Evolutionary conservation across 805 yeast genomes (phyloP).

Genomic region (Lachancea nothofagi): DNA sequence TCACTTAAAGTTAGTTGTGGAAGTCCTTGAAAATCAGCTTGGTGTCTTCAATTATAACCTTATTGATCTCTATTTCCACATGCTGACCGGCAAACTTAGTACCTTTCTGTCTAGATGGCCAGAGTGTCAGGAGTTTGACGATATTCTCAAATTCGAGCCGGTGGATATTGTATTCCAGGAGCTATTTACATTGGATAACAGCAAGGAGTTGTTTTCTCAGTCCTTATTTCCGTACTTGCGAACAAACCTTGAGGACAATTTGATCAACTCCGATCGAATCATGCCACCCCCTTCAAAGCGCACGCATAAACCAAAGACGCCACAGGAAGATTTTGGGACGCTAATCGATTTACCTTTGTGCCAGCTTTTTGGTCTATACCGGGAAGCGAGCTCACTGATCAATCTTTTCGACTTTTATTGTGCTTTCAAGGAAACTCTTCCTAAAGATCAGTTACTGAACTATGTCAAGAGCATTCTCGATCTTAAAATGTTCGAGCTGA

Average conservation of each 20-base stretch:
- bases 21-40: conserved; percentile 22
- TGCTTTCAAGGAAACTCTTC: conserved; percentile 53
- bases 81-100: conserved; percentile 23
- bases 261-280: conserved; percentile 29
- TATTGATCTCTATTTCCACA: conserved; percentile 29
- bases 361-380: conserved; percentile 58
- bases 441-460: conserved; percentile 22
- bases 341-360: conserved; percentile 48
- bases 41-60: conserved; percentile 27
- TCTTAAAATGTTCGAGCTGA: conserved; percentile 15
- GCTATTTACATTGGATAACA: conserved; percentile 31
- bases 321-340: conserved; percentile 29
- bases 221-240: conserved; percentile 30
- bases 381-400: conserved; percentile 70
- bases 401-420: conserved; percentile 63
- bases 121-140: conserved; percentile 16
- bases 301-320: conserved; percentile 12
- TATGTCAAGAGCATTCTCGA: conserved; percentile 3
- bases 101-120: conserved; percentile 27
- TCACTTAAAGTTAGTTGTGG: conserved; percentile 26
- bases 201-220: conserved; percentile 29
- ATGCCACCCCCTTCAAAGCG: conserved; percentile 16
- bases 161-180: conserved; percentile 33
- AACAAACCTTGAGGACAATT: conserved; percentile 29
- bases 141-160: conserved; percentile 25